Evolutionary conservation across 2,329 filamentous ascomycete species (phyloP).

Genomic region (Talaromyces sp.): DNA sequence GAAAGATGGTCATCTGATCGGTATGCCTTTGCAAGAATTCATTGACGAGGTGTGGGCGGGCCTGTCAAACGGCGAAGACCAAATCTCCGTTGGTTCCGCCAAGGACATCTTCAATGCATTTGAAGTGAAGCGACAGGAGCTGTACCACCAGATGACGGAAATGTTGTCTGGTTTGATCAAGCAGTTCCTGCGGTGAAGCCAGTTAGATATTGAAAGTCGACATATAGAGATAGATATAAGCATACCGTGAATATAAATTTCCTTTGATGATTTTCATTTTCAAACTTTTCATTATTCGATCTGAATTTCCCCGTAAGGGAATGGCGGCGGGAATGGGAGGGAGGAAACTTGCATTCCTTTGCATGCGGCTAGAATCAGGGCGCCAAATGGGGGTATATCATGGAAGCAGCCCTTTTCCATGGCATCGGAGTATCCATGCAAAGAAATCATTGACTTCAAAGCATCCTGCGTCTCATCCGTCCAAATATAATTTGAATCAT

Average conservation of each 20-base stretch:
- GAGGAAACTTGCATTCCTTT: conserved; percentile 20
- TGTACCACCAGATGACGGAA: conserved; percentile 34
- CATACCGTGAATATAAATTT: too few relatives aligned
- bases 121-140: conserved; percentile 53
- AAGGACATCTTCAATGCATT: conserved; percentile 48
- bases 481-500: conserved; percentile 14
- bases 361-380: conserved; percentile 30
- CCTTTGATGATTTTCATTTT: too few relatives aligned
- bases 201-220: too few relatives aligned
- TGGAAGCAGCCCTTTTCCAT: conserved; percentile 25
- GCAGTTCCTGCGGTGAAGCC: conserved; percentile 22
- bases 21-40: conserved; percentile 59
- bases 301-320: conserved; percentile 6
- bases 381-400: conserved; percentile 22
- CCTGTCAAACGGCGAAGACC: conserved; percentile 52
- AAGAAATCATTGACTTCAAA: conserved; percentile 25
- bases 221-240: not conserved
- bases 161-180: conserved; percentile 24
- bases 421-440: conserved; percentile 29
- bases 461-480: not conserved
- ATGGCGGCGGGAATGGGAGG: conserved; percentile 16
- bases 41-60: conserved; percentile 53
- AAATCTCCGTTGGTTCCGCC: conserved; percentile 54
- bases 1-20: conserved; percentile 52
- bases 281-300: too few relatives aligned